Conservation (phyloP, 2,329 filamentous ascomycete genomes). For the Pyrenochaeta sp. region DNA sequence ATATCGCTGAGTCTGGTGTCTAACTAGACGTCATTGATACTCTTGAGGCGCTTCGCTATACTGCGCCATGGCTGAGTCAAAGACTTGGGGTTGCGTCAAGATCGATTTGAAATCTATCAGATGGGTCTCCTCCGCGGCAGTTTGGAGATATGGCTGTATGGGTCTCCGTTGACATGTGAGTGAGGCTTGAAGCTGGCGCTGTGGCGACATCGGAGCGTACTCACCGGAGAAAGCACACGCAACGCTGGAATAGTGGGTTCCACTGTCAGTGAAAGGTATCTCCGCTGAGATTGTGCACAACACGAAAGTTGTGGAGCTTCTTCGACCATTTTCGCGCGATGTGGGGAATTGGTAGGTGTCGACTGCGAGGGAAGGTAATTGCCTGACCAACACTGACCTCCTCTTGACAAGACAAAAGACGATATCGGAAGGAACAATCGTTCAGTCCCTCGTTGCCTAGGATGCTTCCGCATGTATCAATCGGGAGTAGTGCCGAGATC, state of each 20-base stretch:
- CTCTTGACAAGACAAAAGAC: background rate
- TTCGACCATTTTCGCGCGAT: background rate
- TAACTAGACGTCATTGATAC: background rate
- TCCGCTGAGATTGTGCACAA: background rate
- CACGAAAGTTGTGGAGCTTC: background rate
- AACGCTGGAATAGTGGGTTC: background rate
- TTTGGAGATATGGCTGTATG: constrained; percentile 7
- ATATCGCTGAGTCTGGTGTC: background rate
- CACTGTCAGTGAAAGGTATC: background rate
- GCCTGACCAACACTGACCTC: background rate
- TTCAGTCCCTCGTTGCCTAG: background rate
- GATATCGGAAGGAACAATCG: background rate
- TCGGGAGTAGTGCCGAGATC: background rate
- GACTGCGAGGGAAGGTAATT: background rate
- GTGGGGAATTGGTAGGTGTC: background rate
- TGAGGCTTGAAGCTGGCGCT: constrained; percentile 3
- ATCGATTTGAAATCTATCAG: background rate
- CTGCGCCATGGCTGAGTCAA: background rate
- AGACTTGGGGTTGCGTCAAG: background rate
- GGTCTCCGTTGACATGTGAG: constrained; percentile 9
- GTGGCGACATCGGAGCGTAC: constrained; percentile 20
- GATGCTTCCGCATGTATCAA: background rate
- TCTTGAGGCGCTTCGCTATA: background rate
- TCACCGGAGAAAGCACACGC: constrained; percentile 11
- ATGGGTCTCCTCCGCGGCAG: constrained; percentile 7